These are phyloP conservation scores for Eudorina sp. DNA, from an alignment of 139 green algal genomes.

Conservation along the genomic window DNA sequence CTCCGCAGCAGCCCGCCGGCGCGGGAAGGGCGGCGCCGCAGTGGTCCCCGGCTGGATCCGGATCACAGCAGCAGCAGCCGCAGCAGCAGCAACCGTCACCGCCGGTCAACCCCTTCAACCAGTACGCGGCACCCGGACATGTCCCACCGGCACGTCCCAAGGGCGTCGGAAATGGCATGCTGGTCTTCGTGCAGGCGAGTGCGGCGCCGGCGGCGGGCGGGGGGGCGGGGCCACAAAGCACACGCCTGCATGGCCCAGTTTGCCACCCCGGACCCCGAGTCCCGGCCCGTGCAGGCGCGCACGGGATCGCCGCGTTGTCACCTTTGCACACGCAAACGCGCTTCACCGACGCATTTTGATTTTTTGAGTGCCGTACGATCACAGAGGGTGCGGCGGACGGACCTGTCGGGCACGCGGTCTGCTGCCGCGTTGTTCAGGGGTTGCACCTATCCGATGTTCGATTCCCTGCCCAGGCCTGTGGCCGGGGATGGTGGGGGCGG, in stretches of 20 bases:
- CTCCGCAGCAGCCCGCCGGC: not conserved
- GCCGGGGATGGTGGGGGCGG: too few relatives aligned
- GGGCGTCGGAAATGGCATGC: not conserved
- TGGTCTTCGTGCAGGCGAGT: slow-evolving; percentile 5
- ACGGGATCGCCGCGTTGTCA: not conserved
- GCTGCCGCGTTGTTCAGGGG: too few relatives aligned
- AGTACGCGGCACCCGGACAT: not conserved
- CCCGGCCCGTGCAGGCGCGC: not conserved
- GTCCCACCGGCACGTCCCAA: not conserved
- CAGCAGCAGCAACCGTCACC: slow-evolving; percentile 5
- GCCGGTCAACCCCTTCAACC: not conserved
- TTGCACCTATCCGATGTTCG: too few relatives aligned
- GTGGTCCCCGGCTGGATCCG: too few relatives aligned
- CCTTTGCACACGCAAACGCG: not conserved
- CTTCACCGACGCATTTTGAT: too few relatives aligned
- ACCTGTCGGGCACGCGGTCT: too few relatives aligned
- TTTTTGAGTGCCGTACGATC: too few relatives aligned
- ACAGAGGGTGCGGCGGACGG: too few relatives aligned
- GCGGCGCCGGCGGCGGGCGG: too few relatives aligned
- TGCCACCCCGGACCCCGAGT: not conserved
- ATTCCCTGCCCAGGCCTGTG: too few relatives aligned
- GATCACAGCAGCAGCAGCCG: not conserved
- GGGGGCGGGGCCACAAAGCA: too few relatives aligned
- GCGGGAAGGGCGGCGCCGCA: not conserved
- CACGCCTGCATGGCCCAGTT: too few relatives aligned